Percentiles rank a stretch among this genome's conserved stretches.
Evolutionary conservation across 108 stramenopile species (phyloP).

Genomic region (Phaeodactylum tricornutum): DNA sequence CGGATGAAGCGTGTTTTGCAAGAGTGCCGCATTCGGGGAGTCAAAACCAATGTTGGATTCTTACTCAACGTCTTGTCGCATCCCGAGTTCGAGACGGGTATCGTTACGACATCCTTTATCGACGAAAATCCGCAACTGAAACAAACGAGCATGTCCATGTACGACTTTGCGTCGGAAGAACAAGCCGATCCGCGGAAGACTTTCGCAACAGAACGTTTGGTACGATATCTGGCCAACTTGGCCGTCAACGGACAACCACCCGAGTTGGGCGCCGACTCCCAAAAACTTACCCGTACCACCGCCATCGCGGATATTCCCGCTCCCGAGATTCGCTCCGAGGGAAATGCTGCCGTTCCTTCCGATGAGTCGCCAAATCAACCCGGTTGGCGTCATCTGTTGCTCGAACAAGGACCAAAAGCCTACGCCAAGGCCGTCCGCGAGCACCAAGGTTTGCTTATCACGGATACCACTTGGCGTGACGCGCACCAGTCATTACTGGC

Average conservation of each 20-base stretch:
- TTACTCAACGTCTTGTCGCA: conserved; percentile 78
- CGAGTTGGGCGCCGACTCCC: conserved; percentile 74
- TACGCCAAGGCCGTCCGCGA: conserved; percentile 85
- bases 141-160: conserved; percentile 32
- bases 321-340: conserved; percentile 55
- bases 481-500: conserved; percentile 94
- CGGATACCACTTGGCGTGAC: conserved; percentile 97
- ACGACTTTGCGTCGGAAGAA: conserved; percentile 61
- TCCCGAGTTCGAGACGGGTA: conserved; percentile 76
- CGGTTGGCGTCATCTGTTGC: conserved; percentile 36
- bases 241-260: conserved; percentile 87
- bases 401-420: conserved; percentile 70
- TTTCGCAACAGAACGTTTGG: conserved; percentile 67
- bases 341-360: background rate
- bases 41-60: conserved; percentile 83
- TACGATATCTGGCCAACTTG: conserved; percentile 75
- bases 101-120: conserved; percentile 80
- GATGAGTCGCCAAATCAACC: conserved; percentile 6
- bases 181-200: conserved; percentile 66
- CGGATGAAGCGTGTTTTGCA: conserved; percentile 78
- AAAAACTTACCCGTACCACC: conserved; percentile 33
- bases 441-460: conserved; percentile 76
- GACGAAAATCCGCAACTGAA: conserved; percentile 67
- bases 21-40: conserved; percentile 86
- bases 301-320: conserved; percentile 86